Percentiles rank a stretch among this genome's conserved stretches.
Conservation (phyloP, 768 basidiomycete species). For the Amanita phalloides region DNA sequence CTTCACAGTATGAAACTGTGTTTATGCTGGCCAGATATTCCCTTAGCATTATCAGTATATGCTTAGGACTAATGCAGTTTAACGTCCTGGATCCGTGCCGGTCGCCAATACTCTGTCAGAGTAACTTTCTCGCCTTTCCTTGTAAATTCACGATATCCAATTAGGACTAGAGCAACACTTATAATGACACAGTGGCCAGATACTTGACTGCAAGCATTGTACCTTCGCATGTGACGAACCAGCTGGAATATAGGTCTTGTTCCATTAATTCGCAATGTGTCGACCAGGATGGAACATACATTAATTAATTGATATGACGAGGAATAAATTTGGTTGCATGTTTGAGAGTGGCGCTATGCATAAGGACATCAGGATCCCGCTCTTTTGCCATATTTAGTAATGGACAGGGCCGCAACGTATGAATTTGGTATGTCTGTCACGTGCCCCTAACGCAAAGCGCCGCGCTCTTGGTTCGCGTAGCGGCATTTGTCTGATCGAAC, state of each 20-base stretch:
- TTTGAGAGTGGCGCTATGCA: no score
- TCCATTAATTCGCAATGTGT: conserved; percentile 40
- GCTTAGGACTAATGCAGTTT: conserved; percentile 23
- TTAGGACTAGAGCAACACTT: conserved; percentile 45
- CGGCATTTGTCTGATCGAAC: no score
- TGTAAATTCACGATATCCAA: not conserved
- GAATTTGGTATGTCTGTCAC: no score
- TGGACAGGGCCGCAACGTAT: conserved; percentile 2
- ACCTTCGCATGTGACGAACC: conserved; percentile 47
- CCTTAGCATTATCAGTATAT: not conserved
- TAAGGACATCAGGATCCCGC: not conserved
- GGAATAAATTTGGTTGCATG: no score
- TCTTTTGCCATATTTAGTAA: not conserved
- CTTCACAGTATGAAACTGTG: conserved; percentile 45
- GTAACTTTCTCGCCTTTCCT: conserved; percentile 16
- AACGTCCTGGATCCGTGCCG: conserved; percentile 55
- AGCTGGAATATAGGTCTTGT: conserved; percentile 32
- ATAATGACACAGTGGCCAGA: conserved; percentile 42
- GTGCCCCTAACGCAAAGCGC: no score
- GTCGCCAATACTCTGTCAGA: conserved; percentile 46
- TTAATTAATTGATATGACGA: conserved; percentile 14
- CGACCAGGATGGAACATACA: conserved; percentile 33
- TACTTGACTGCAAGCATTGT: conserved; percentile 34
- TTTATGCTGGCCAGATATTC: conserved; percentile 46
- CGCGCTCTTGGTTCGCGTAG: no score